Evolutionary conservation across 257 asterid genomes (phyloP), one percentile per base, ranked within the genome.

Genomic region (Solanum chmielewskii): DNA sequence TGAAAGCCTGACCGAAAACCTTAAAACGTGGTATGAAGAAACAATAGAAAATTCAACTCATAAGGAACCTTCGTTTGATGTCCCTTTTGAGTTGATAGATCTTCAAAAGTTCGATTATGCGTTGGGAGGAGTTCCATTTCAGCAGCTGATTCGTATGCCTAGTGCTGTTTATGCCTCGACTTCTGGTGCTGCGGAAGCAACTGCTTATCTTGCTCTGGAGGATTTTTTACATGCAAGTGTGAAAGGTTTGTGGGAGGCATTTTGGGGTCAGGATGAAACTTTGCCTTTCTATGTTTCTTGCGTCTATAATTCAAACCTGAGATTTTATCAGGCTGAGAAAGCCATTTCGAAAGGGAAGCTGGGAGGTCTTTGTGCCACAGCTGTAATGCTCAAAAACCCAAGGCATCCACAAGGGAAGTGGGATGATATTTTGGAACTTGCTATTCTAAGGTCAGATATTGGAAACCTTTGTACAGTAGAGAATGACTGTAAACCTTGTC

Each of bases 381-480:
- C 99, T 60, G 85, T 97, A 89, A 92, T 97, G 96, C 92, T 95
- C 64, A 96, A 96, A 90, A 97, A 97, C 87, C 99, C 98, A 4
- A 97, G 99, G 90, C 99, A 97, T 85, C 96, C 98, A 60, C 98
- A 92, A 80, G 99, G 98, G 86, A 97, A 95, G 90, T 97, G 99
- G 99, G 99, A 96, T 86, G 99, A 97, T 90, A 86, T 97, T 90
- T 90, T 96, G 87, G 98, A 93, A 89, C 90, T 97, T 87, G 99
- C 96, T 62, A 89, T 97, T 87, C 87, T 96, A 86, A 91, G 98
- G 91, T 94, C 95, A 25, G 96, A 94, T 88, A 81, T 93, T 84
- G 93, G 94, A 86, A 89, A 85, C 89, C 89, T 90, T 86, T 89
- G 92, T 75, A 83, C 94, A 12, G 85, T 86, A 21, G 94, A 91